phyloP scores from a whole-genome alignment of 2,329 filamentous ascomycete genomes.

The Ilyonectria destructans region DNA sequence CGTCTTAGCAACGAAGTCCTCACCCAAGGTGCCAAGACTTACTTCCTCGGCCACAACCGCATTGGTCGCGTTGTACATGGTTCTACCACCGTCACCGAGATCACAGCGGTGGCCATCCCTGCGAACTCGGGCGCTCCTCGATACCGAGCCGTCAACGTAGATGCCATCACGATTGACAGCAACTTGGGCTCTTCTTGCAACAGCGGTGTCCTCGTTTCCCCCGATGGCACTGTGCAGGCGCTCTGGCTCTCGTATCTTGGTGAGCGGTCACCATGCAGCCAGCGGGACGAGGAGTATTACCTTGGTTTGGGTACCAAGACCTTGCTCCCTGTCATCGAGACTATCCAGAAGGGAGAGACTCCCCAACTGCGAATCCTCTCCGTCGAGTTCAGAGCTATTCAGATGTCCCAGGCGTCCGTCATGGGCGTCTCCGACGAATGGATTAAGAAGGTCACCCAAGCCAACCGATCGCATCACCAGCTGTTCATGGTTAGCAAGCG shows the following conservation, averaged over 20 bases:
- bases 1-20: slow-evolving; percentile 86
- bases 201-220: slow-evolving; percentile 90
- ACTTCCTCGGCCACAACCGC: slow-evolving; percentile 98
- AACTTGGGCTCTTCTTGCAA: slow-evolving; percentile 92
- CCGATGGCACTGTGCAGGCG: slow-evolving; percentile 94
- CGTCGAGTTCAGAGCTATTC: slow-evolving; percentile 94
- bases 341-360: slow-evolving; percentile 85
- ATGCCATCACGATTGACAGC: slow-evolving; percentile 97
- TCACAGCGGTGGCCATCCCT: slow-evolving; percentile 96
- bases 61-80: slow-evolving; percentile 95
- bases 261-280: slow-evolving; percentile 83
- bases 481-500: slow-evolving; percentile 99
- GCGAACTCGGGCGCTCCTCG: slow-evolving; percentile 92
- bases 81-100: slow-evolving; percentile 95
- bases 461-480: slow-evolving; percentile 94
- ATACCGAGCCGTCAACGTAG: slow-evolving; percentile 95
- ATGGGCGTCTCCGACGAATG: slow-evolving; percentile 98
- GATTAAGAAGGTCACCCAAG: slow-evolving; percentile 91
- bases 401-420: slow-evolving; percentile 96
- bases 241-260: slow-evolving; percentile 98
- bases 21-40: slow-evolving; percentile 93
- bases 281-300: slow-evolving; percentile 96
- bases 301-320: slow-evolving; percentile 92
- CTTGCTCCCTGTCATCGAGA: slow-evolving; percentile 87
- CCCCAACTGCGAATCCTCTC: slow-evolving; percentile 92